Evolutionary conservation across 371 early-diverging fungal species (phyloP), one percentile per base, ranked within the genome.

Genomic region (Rhizopus stolonifer): DNA sequence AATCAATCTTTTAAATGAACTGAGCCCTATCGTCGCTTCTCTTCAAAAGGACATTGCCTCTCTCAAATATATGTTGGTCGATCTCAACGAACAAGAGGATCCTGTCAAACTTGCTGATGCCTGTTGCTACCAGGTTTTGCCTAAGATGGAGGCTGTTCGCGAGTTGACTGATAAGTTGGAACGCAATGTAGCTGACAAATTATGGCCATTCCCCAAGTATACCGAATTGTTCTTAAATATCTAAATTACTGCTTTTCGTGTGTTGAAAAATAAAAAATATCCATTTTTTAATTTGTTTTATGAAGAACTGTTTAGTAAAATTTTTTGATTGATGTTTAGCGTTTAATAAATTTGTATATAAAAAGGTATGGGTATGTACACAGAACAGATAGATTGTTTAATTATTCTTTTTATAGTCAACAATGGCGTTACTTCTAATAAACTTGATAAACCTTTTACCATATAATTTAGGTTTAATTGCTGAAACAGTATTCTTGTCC

Each of bases 151-250:
- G 49, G 64, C 66, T 13, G 83, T 88, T 48, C 88, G 98, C 60
- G 65, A 54, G 8, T 71, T 74, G 24, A 85, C 90, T 34, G 96
- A 98, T 58, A 66, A 61, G 22, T 76, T 96, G 40, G 96, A 98
- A 76, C 64, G 73, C 36, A 57, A 84, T 23, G 84, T 92, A 17
- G 84, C 90, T 21, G 95, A 96, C 81, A 92, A 89, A 83, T 79
- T 75, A 73, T 98, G 95, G 92, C 93, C 95, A 38, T 82, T 91
- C 77, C 98, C 98, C 79, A 95, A 92, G 80, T 96, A 95, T 87
- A 85, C 89, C 45, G 96, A 97, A 77, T 82, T 97, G 29, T 80
- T 97, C 58, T 91, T 95, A 69, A 84, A 83, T 58, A 71, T 85
- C 46, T 84, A 77, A 66, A 29, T 7, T n/a, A n/a, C n/a, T n/a